Conservation (phyloP, 1,284 basidiomycete genomes). For the Exobasidium rhododendri region DNA sequence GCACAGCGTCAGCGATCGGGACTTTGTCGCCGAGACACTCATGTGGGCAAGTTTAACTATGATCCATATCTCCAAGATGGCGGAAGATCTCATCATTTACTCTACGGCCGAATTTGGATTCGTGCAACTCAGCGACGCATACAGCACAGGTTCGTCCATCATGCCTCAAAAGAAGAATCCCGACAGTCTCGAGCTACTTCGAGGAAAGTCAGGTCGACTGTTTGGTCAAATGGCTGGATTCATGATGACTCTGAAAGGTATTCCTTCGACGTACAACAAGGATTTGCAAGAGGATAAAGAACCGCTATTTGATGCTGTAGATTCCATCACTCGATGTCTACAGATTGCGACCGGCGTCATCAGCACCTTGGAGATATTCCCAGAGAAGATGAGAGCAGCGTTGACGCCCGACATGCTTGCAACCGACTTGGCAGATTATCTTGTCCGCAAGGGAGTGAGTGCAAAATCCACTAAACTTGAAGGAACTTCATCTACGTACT, state of each 20-base stretch:
- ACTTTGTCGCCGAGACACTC: conserved; percentile 94
- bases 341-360: conserved; percentile 92
- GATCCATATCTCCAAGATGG: conserved; percentile 88
- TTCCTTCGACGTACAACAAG: conserved; percentile 98
- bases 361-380: conserved; percentile 81
- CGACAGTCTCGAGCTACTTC: conserved; percentile 87
- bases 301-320: conserved; percentile 88
- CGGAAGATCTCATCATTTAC: conserved; percentile 95
- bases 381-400: conserved; percentile 81
- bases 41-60: conserved; percentile 92
- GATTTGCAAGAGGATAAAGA: conserved; percentile 99
- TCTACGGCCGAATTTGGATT: conserved; percentile 96
- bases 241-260: conserved; percentile 92
- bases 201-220: conserved; percentile 89
- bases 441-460: conserved; percentile 79
- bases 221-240: conserved; percentile 95
- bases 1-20: conserved; percentile 83
- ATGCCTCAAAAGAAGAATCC: conserved; percentile 99
- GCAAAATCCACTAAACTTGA: conserved; percentile 60
- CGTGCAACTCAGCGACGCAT: conserved; percentile 87
- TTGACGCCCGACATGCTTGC: conserved; percentile 95
- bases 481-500: background rate
- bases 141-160: conserved; percentile 96
- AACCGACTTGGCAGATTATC: conserved; percentile 94
- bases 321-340: conserved; percentile 83